Evolutionary conservation across 805 yeast genomes (phyloP), one percentile per base, ranked within the genome.

Genomic region (Candida gorgasii): DNA sequence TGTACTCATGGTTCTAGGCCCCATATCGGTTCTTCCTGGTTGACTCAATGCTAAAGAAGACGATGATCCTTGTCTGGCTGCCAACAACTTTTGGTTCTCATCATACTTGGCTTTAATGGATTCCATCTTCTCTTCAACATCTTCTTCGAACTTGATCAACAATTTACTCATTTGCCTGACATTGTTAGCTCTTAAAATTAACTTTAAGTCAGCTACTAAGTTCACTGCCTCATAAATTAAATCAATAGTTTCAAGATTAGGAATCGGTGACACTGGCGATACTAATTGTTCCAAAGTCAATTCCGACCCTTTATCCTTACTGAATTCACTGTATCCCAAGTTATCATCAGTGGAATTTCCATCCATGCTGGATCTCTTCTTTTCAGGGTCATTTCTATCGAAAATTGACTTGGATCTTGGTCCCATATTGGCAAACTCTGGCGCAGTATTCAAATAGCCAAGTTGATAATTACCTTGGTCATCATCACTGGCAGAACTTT

Each of bases 151-250:
- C 23, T 57, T 48, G n/a, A 48, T 53, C 30, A 75, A 55, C 11
- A 63, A 59, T 18, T 58, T 57, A 12, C 75, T 61, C 76, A 80
- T 76, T 40, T 76, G 78, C 37, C 76, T 58, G 1, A 72, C 79
- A 54, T 81, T 80, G 45, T 72, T 58, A 0, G 82, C 73, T 41
- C 86, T 63, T 36, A 81, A 53, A 72, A 84, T 73, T 45, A 86
- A 59, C 51, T 82, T 80, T 62, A 80, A 67, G 54, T 86, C 92
- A 46, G 81, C 76, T 0, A 79, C 79, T 32, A 82, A 58, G 0
- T 81, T 77, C 0, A 84, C 81, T 4, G 78, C 65, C 49, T 86
- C 87, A 52, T 77, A 79, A 33, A 85, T 75, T 35, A 79, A 58
- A 45, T 81, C 83, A 31, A 86, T 68, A 5, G 80, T 66, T 33